Evolutionary conservation across 805 yeast species (phyloP).

Genomic region (Cyberlindnera saturnus): DNA sequence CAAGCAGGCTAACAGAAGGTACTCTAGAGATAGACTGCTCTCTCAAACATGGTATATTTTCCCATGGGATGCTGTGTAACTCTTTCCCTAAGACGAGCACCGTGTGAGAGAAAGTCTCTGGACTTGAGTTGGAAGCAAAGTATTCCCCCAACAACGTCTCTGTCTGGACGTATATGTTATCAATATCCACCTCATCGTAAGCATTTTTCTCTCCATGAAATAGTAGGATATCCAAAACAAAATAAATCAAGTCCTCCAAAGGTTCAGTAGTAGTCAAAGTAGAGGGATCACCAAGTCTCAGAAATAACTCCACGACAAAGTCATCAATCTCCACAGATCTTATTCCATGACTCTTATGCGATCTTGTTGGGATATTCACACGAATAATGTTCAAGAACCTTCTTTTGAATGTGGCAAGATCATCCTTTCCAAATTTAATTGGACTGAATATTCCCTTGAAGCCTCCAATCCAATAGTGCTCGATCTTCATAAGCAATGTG

Average conservation of each 20-base stretch:
- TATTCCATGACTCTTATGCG: conserved; percentile 25
- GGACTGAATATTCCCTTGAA: conserved; percentile 57
- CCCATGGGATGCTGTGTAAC: conserved; percentile 87
- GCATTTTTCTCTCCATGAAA: conserved; percentile 62
- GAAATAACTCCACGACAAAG: conserved; percentile 43
- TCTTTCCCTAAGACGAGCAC: conserved; percentile 63
- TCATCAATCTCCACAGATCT: conserved; percentile 34
- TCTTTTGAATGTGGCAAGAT: conserved; percentile 28
- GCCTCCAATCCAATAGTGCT: conserved; percentile 71
- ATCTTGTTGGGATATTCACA: conserved; percentile 45
- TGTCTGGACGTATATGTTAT: conserved; percentile 44
- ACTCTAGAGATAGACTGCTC: conserved; percentile 60
- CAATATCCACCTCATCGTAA: conserved; percentile 60
- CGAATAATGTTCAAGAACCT: conserved; percentile 35
- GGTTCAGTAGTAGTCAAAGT: conserved; percentile 28
- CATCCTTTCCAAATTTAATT: conserved; percentile 20
- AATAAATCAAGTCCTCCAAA: conserved; percentile 59
- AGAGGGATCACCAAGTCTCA: conserved; percentile 38
- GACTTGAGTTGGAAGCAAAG: conserved; percentile 12
- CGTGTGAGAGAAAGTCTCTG: conserved; percentile 39
- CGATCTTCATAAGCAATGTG: conserved; percentile 50
- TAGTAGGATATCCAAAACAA: conserved; percentile 51
- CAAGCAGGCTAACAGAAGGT: conserved; percentile 54
- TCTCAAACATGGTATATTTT: conserved; percentile 56
- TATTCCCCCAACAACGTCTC: conserved; percentile 39